phyloP scores from a whole-genome alignment of 495 filamentous ascomycete genomes.

The Hypoxylon cercidicola region DNA sequence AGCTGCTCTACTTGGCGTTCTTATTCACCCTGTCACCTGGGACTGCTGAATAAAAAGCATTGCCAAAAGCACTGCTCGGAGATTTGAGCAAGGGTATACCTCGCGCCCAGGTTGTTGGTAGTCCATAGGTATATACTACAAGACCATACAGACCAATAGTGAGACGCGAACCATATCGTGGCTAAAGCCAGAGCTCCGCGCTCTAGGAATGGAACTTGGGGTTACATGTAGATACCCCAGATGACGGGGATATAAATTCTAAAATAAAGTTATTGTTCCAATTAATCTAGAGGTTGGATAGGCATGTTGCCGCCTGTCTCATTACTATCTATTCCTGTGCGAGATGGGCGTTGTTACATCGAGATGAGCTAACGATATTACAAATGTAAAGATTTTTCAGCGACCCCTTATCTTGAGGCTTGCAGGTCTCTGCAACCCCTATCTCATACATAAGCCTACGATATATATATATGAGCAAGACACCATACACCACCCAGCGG shows the following conservation, averaged over 20 bases:
- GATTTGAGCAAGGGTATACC: conserved; percentile 10
- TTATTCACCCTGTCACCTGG: not conserved
- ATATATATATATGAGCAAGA: not conserved
- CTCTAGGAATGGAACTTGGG: conserved; percentile 22
- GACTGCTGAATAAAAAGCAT: conserved; percentile 13
- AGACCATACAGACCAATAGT: conserved; percentile 15
- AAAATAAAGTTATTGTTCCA: conserved; percentile 23
- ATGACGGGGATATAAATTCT: conserved; percentile 10
- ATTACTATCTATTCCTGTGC: not conserved
- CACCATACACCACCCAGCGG: not conserved
- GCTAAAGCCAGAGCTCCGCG: conserved; percentile 36
- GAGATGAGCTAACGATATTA: conserved; percentile 10
- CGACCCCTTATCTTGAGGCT: conserved; percentile 8
- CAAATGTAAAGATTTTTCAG: not conserved
- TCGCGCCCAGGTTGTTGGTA: conserved; percentile 21
- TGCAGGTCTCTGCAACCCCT: too few relatives aligned
- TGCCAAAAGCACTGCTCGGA: conserved; percentile 1
- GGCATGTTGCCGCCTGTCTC: conserved; percentile 7
- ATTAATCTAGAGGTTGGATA: conserved; percentile 8
- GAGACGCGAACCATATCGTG: conserved; percentile 11
- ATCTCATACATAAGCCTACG: not conserved
- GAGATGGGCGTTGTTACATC: conserved; percentile 11
- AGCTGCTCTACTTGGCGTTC: conserved; percentile 4
- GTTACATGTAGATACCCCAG: conserved; percentile 14
- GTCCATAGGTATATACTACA: conserved; percentile 20